Evolutionary conservation across 306 rosid genomes (phyloP), one percentile per base, ranked within the genome.

Genomic region (Citrullus amarus): DNA sequence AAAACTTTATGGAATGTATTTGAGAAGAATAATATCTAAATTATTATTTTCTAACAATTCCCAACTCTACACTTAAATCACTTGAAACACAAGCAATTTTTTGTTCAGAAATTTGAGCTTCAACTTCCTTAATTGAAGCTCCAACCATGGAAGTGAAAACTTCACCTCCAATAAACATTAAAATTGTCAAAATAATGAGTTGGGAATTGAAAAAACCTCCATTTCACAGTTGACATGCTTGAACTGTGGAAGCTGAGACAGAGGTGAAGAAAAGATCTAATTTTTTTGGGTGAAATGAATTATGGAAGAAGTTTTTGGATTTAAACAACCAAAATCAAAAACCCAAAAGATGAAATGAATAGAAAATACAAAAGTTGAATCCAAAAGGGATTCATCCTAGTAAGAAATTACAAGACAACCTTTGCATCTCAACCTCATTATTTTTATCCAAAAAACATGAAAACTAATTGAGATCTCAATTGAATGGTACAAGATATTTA

Each of bases 191-290:
- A 43, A 87, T 76, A 15, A 83, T 1, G 59, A 86, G 92, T 36
- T 88, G 92, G 38, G 84, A 53, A 53, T 86, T 10, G 88, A 83
- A 50, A 88, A 83, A 43, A 69, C 59, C 80, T 91, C 92, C 90
- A 90, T 53, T 53, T 53, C 9, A 53, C 8, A 6, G 57, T 6
- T 6, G 57, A 53, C 57, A 53, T 53, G 87, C 98, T 93, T 30
- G 98, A 91, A 87, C 87, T 0, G 98, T 93, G 57, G 89, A 28
- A 32, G 97, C 84, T 69, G 98, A 93, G 63, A 91, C 94, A n/a
- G 92, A 87, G 6, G 96, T 91, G 87, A 73, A 93, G 32, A 91
- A 89, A 0, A 91, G 62, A 66, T 93, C 96, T 2, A 88, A 3
- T 0, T 57, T 57, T 8, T 9, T 8, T 2, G 62, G 62, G 2